These are phyloP conservation scores for Kodamaea neixiangensis DNA, from an alignment of 805 yeast genomes.

Conservation along the genomic window DNA sequence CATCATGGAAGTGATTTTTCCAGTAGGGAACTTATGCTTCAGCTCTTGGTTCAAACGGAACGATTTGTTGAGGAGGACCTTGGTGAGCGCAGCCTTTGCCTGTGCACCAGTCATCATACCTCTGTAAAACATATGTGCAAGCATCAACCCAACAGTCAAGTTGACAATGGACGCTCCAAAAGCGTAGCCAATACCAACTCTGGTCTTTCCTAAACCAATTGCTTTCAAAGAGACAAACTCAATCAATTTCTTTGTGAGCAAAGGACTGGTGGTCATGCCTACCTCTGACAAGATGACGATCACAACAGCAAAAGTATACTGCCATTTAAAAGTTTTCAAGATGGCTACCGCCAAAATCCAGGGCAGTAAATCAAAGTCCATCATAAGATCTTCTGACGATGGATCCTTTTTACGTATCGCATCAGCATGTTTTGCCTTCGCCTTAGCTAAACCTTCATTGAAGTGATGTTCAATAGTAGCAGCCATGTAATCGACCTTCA, in stretches of 20 bases:
- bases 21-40: conserved; percentile 22
- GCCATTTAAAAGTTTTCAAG: conserved; percentile 30
- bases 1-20: conserved; percentile 30
- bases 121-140: conserved; percentile 25
- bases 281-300: conserved; percentile 26
- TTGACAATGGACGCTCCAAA: conserved; percentile 37
- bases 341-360: conserved; percentile 18
- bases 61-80: conserved; percentile 25
- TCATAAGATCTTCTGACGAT: conserved; percentile 25
- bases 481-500: conserved; percentile 35
- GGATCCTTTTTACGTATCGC: conserved; percentile 18
- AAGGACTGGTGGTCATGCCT: conserved; percentile 34
- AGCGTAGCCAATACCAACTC: conserved; percentile 44
- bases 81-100: conserved; percentile 27
- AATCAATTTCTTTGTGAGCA: conserved; percentile 39
- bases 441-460: conserved; percentile 11
- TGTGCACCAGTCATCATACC: conserved; percentile 30
- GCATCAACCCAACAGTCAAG: conserved; percentile 21
- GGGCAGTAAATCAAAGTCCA: neutral
- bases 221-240: conserved; percentile 31
- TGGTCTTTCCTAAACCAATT: conserved; percentile 20
- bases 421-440: conserved; percentile 5
- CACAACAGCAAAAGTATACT: conserved; percentile 23
- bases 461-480: conserved; percentile 23
- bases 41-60: conserved; percentile 21